Conservation (phyloP, 257 asterid genomes). For the Anisodus tanguticus region DNA sequence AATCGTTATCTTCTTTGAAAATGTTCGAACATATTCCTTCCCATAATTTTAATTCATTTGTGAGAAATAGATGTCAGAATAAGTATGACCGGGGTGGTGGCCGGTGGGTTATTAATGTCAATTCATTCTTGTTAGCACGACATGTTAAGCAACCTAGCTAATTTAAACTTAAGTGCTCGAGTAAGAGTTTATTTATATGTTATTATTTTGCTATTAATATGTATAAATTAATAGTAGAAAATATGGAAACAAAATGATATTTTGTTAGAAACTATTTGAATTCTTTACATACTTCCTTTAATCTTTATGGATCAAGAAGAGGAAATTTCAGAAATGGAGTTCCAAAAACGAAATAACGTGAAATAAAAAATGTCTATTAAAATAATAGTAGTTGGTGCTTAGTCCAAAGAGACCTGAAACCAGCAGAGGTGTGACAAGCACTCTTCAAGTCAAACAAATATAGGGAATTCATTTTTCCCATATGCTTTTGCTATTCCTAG, state of each 20-base stretch:
- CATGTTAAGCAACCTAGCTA: background rate
- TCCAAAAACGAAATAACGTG: background rate
- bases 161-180: background rate
- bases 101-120: no score
- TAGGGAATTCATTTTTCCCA: background rate
- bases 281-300: no score
- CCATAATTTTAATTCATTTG: no score
- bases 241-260: background rate
- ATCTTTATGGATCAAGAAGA: background rate
- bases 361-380: no score
- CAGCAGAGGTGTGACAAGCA: conserved; percentile 26
- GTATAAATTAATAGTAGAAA: background rate
- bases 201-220: background rate
- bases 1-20: no score
- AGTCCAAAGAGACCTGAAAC: background rate
- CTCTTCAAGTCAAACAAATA: background rate
- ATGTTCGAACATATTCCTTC: no score
- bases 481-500: background rate
- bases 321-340: background rate
- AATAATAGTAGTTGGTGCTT: background rate
- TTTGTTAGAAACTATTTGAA: background rate
- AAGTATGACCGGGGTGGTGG: no score
- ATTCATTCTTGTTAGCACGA: background rate
- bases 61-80: no score
- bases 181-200: background rate